Base-by-base conservation (phyloP, 148 eudicot genomes). In the Amaranthus hypochondriacus region DNA sequence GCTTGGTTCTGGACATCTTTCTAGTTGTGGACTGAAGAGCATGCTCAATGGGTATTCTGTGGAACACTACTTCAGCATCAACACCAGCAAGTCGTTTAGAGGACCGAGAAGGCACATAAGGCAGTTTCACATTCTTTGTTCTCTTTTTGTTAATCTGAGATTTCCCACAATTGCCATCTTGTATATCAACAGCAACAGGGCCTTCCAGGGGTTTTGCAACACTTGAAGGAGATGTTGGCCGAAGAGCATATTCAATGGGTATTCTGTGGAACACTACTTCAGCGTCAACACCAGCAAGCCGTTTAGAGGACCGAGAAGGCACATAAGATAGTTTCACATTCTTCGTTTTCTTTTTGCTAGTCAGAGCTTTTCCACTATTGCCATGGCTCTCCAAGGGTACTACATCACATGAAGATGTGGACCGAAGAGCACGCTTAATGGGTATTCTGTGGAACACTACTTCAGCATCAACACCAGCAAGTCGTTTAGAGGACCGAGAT, bases 61-160 rank as follows among this genome's bases (percentile, higher is more conserved):
- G 72, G 64, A 47, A 18, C 43, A 50, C 70, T 13, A 69, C 69
- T 60, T 80, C 79, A 49, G 78, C 84, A 47, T 71, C 76, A 56
- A 75, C 47, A 60, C 86, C 87, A 39, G 86, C 85, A 75, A 87
- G 83, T 78, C 90, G 84, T 53, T 85, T 87, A 21, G 96, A 88
- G 70, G 88, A 75, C 66, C 90, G 86, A 57, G 71, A 59, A 66
- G 91, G 86, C 39, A 1, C 39, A 28, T 28, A 28, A 28, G 39
- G 39, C 39, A 7, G 50, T 9, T 73, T 76, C 64, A 70, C 72
- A 12, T 83, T 83, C 80, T 74, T 83, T 61, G 80, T 52, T 71
- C 81, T 86, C 70, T 75, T 86, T 72, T 77, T 78, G 79, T 65
- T 62, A 55, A 64, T 52, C 75, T 75, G 73, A 67, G 76, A 9